Base-by-base conservation (phyloP, 2,329 filamentous ascomycete genomes). In the Zasmidium citrigriseum region DNA sequence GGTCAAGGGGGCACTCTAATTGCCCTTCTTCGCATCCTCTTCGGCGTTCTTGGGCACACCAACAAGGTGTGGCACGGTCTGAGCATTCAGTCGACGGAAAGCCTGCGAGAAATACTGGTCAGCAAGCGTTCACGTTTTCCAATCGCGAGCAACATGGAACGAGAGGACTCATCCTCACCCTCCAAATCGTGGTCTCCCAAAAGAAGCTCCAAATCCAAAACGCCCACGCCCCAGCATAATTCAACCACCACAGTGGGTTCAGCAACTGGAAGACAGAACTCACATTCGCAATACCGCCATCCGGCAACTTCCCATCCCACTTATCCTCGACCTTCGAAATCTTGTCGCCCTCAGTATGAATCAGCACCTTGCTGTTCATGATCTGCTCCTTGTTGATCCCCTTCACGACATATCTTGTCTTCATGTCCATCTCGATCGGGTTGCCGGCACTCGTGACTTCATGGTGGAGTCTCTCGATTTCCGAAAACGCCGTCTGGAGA, bases 341-440 rank as follows among this genome's bases (percentile, higher is more conserved):
- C 72, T 78, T 82, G 60, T 76, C 75, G 9, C 66, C 68, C 23
- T 74, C 72, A 5, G 75, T 72, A 63, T 77, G 73, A 53, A 85
- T 82, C 52, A 77, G 75, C 25, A 85, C 72, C 45, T 77, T 72
- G 59, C 77, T 80, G 34, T 76, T 69, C 52, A 85, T 80, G 4
- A 73, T 76, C 68, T 82, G 75, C 68, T 83, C 81, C 62, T 76
- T 81, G 0, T 75, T 74, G 45, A 84, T 72, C 0, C 81, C 81
- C 71, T 84, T 84, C 58, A 85, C 71, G 4, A 78, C 77, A 69
- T 85, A 85, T 52, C 76, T 70, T 1, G 78, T 82, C 68, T 79
- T 80, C 60, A 84, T 50, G 46, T 84, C 77, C 66, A 88, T 73
- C 58, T 78, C 72, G 44, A 88, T 86, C 0, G 86, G 85, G 63